Evolutionary conservation across 129 eudicot genomes (phyloP).

Genomic region (Pseudognaphalium luteoalbum): DNA sequence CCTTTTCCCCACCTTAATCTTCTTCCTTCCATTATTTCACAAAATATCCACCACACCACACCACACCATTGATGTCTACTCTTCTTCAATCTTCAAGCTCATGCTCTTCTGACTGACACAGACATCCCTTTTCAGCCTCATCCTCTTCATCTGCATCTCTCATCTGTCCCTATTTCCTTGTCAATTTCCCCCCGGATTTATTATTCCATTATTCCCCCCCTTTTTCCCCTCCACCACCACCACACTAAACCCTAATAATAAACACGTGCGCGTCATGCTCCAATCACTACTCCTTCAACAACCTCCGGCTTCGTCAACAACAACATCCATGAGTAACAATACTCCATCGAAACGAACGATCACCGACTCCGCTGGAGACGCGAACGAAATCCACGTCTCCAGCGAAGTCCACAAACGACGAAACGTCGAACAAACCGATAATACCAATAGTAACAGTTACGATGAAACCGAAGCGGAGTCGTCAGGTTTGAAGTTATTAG

Average conservation of each 20-base stretch:
- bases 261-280: conserved; percentile 40
- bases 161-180: conserved; percentile 27
- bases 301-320: conserved; percentile 25
- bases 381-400: conserved; percentile 11
- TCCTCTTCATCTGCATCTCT: conserved; percentile 25
- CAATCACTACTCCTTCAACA: conserved; percentile 45
- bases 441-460: neutral
- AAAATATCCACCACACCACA: conserved; percentile 17
- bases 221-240: conserved; percentile 22
- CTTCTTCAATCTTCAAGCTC: conserved; percentile 11
- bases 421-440: conserved; percentile 27
- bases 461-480: conserved; percentile 45
- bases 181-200: neutral
- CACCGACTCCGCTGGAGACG: conserved; percentile 23
- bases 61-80: conserved; percentile 12
- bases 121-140: conserved; percentile 25
- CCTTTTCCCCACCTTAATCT: conserved; percentile 41
- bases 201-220: conserved; percentile 5
- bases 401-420: conserved; percentile 25
- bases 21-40: conserved; percentile 31
- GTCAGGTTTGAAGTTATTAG: conserved; percentile 56
- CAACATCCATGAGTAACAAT: conserved; percentile 18
- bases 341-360: conserved; percentile 32
- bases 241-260: no score
- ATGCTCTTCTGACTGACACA: conserved; percentile 38